Percentiles rank a stretch among this genome's conserved stretches.
Conservation (phyloP, 495 filamentous ascomycete species). For the Schizothecium vesticola region DNA sequence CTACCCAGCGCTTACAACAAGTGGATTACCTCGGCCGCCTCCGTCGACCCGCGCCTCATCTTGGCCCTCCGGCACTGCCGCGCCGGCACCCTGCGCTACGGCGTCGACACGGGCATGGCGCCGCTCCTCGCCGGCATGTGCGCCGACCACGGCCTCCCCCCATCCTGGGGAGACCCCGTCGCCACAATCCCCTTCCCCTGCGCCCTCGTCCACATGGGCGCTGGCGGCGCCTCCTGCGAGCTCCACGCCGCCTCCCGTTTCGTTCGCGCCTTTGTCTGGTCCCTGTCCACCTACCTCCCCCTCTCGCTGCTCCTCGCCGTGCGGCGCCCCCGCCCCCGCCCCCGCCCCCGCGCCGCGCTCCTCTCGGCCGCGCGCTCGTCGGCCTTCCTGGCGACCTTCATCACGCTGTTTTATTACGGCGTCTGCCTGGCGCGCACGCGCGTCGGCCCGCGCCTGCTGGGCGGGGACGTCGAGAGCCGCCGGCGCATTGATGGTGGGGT, state of each 20-base stretch:
- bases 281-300: conserved; percentile 75
- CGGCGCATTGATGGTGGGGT: conserved; percentile 54
- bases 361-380: conserved; percentile 66
- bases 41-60: conserved; percentile 74
- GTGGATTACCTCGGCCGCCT: conserved; percentile 77
- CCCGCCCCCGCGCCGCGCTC: conserved; percentile 44
- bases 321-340: conserved; percentile 43
- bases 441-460: conserved; percentile 67
- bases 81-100: conserved; percentile 63
- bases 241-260: conserved; percentile 70
- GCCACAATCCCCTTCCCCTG: conserved; percentile 74
- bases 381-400: conserved; percentile 76
- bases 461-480: conserved; percentile 36
- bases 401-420: conserved; percentile 79
- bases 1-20: conserved; percentile 73
- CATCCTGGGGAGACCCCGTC: conserved; percentile 70
- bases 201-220: conserved; percentile 80
- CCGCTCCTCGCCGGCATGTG: conserved; percentile 70
- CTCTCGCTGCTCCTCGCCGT: conserved; percentile 63
- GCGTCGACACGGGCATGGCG: conserved; percentile 70
- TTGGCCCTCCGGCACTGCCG: conserved; percentile 65
- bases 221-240: conserved; percentile 67
- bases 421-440: conserved; percentile 78
- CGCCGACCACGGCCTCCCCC: conserved; percentile 62
- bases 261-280: conserved; percentile 63